These are phyloP conservation scores for Fusarium sp. DNA, from an alignment of 2,329 filamentous ascomycete genomes.

Conservation along the genomic window DNA sequence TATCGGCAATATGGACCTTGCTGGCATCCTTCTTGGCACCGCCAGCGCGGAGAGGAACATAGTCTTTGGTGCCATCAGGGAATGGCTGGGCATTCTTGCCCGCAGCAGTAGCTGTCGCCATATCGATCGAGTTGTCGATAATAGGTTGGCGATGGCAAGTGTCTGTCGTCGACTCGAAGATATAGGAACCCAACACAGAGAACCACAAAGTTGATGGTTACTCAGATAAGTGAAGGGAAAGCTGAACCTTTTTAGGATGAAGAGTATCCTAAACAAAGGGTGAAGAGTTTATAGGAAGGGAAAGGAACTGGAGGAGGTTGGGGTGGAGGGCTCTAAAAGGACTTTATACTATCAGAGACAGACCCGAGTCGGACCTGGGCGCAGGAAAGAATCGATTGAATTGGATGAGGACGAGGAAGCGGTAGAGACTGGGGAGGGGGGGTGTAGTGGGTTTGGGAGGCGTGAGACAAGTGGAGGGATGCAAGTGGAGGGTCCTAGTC, in stretches of 20 bases:
- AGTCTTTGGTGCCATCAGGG: constrained; percentile 65
- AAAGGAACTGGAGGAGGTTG: constrained; percentile 29
- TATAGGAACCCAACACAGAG: constrained; percentile 28
- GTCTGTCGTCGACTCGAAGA: constrained; percentile 21
- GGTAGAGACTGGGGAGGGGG: constrained; percentile 29
- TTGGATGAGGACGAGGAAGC: constrained; percentile 28
- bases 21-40: constrained; percentile 34
- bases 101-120: constrained; percentile 53
- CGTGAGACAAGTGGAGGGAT: constrained; percentile 39
- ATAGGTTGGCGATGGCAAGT: constrained; percentile 19
- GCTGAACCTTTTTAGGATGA: constrained; percentile 27
- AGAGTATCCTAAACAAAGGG: constrained; percentile 31
- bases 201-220: constrained; percentile 28
- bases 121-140: constrained; percentile 28
- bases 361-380: constrained; percentile 34
- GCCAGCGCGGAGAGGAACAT: constrained; percentile 57
- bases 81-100: constrained; percentile 51
- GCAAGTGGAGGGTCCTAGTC: constrained; percentile 22
- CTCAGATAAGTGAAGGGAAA: constrained; percentile 26
- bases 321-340: constrained; percentile 41
- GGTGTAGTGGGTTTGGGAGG: constrained; percentile 27
- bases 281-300: not conserved
- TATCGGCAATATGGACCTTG: constrained; percentile 79
- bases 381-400: constrained; percentile 18
- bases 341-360: constrained; percentile 43